These are phyloP conservation scores for Digitaria exilis DNA, from an alignment of 202 grass and related monocot species.

Conservation along the genomic window DNA sequence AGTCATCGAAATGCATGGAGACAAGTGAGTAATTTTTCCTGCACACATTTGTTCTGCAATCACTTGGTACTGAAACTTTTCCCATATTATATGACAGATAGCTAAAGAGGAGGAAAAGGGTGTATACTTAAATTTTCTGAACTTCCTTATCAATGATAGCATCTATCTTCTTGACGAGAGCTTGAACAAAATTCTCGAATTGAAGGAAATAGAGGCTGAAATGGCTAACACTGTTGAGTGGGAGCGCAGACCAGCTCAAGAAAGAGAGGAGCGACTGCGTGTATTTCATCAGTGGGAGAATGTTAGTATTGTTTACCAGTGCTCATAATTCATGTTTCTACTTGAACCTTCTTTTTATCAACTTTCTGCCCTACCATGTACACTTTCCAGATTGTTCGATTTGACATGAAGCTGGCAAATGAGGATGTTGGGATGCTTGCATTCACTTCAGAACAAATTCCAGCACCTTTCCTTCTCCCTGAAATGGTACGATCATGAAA, in stretches of 20 bases:
- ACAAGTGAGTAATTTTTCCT: constrained; percentile 60
- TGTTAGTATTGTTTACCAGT: constrained; percentile 52
- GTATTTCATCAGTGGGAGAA: constrained; percentile 93
- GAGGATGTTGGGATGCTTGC: constrained; percentile 99
- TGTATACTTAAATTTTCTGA: constrained; percentile 95
- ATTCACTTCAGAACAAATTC: constrained; percentile 98
- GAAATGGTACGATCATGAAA: constrained; percentile 76
- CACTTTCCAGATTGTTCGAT: constrained; percentile 85
- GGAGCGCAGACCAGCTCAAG: constrained; percentile 77
- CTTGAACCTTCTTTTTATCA: neutral
- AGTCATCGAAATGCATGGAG: constrained; percentile 91
- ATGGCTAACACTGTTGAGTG: constrained; percentile 76
- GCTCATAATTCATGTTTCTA: constrained; percentile 25
- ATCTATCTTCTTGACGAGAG: constrained; percentile 99
- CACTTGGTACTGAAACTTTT: constrained; percentile 23
- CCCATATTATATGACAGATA: constrained; percentile 51
- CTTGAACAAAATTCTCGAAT: constrained; percentile 96
- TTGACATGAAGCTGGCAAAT: constrained; percentile 98
- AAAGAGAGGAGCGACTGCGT: constrained; percentile 92
- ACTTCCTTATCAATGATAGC: constrained; percentile 98
- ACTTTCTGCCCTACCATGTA: constrained; percentile 20
- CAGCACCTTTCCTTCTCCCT: constrained; percentile 86
- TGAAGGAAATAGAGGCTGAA: constrained; percentile 98
- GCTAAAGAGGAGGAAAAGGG: constrained; percentile 96
- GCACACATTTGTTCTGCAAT: constrained; percentile 1